These are phyloP conservation scores for Rubia occidens DNA, from an alignment of 305 asterid species.

Conservation along the genomic window DNA sequence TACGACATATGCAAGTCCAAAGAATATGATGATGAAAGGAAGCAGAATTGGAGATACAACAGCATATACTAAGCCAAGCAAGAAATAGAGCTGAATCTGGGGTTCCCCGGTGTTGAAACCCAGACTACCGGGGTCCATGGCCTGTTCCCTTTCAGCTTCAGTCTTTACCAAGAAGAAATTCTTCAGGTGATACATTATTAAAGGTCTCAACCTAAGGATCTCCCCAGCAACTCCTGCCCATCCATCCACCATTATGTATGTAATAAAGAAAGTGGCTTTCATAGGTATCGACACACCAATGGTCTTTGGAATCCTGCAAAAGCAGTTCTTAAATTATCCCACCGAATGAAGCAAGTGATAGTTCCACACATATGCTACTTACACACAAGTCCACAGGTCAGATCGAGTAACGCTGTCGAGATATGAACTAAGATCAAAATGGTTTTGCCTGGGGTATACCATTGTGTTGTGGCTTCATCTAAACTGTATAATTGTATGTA, in stretches of 20 bases:
- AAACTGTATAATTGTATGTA: background rate
- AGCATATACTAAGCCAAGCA: conserved; percentile 86
- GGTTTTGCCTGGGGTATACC: background rate
- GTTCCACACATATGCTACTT: background rate
- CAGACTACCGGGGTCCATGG: conserved; percentile 93
- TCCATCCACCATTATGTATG: conserved; percentile 90
- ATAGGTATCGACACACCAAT: conserved; percentile 84
- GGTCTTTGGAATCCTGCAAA: conserved; percentile 55
- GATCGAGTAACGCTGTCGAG: background rate
- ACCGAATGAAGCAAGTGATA: background rate
- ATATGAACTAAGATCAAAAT: background rate
- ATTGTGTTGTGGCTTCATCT: background rate
- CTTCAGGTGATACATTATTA: conserved; percentile 70
- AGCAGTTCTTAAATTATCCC: conserved; percentile 9
- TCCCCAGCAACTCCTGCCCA: conserved; percentile 98
- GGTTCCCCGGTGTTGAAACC: conserved; percentile 96
- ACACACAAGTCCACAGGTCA: background rate
- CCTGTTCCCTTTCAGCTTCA: conserved; percentile 78
- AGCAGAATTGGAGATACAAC: conserved; percentile 84
- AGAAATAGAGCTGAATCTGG: conserved; percentile 83
- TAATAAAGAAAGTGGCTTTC: conserved; percentile 91
- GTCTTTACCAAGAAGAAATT: conserved; percentile 87
- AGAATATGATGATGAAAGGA: conserved; percentile 85
- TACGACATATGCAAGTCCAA: conserved; percentile 65
- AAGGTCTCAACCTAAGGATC: conserved; percentile 68